These are phyloP conservation scores for Talaromyces proteolyticus DNA, from an alignment of 495 filamentous ascomycete genomes.

Conservation along the genomic window DNA sequence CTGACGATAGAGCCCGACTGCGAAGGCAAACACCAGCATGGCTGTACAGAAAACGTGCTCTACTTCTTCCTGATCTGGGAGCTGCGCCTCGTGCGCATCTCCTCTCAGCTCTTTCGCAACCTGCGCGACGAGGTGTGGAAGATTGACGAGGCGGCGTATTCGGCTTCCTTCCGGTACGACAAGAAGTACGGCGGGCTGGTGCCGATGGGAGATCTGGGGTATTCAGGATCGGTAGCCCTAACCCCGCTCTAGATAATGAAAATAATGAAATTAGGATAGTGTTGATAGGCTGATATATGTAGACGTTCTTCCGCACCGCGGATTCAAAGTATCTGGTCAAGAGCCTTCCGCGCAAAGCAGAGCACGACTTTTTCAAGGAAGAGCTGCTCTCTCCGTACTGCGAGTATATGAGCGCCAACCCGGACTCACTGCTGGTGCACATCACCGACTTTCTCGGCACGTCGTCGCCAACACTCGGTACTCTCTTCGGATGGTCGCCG, in stretches of 20 bases:
- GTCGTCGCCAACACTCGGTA: slow-evolving; percentile 46
- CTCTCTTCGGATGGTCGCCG: slow-evolving; percentile 46
- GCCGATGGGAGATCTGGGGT: slow-evolving; percentile 51
- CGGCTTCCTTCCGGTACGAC: slow-evolving; percentile 36
- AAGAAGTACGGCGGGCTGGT: slow-evolving; percentile 25
- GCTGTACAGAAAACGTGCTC: slow-evolving; percentile 14
- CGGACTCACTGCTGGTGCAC: slow-evolving; percentile 54
- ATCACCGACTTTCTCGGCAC: slow-evolving; percentile 61
- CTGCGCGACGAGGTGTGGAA: slow-evolving; percentile 40
- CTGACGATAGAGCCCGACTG: slow-evolving; percentile 22
- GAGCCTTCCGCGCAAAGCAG: slow-evolving; percentile 58
- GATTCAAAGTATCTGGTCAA: slow-evolving; percentile 61
- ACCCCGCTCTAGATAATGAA: neutral
- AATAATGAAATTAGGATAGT: neutral
- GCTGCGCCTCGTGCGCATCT: slow-evolving; percentile 26
- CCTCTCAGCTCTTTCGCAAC: slow-evolving; percentile 17
- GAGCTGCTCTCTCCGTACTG: slow-evolving; percentile 56
- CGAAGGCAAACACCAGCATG: neutral
- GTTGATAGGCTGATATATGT: neutral
- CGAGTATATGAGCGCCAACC: slow-evolving; percentile 51
- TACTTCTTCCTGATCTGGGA: slow-evolving; percentile 31
- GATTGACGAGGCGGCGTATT: slow-evolving; percentile 49
- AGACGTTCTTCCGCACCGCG: slow-evolving; percentile 62
- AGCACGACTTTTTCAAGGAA: slow-evolving; percentile 60
- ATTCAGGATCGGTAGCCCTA: slow-evolving; percentile 47